These are phyloP conservation scores for Peltaster fructicola DNA, from an alignment of 2,329 filamentous ascomycete species.

Conservation along the genomic window DNA sequence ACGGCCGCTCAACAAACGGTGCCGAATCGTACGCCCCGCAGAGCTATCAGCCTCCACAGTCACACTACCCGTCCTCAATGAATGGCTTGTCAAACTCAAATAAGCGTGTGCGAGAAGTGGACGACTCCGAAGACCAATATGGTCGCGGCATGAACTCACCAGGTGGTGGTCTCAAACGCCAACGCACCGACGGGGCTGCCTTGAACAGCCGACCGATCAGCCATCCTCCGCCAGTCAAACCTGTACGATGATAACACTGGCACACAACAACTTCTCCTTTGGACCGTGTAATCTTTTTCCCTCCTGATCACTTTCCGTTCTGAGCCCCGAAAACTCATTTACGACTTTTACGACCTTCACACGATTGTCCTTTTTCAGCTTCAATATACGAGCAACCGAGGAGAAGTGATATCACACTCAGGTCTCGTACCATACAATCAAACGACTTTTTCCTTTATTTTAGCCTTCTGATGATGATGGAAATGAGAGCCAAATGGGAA, in stretches of 20 bases:
- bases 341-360: no score
- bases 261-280: no score
- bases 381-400: no score
- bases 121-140: conserved; percentile 47
- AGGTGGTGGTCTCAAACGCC: conserved; percentile 52
- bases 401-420: no score
- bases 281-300: no score
- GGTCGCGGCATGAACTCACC: conserved; percentile 44
- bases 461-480: no score
- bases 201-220: conserved; percentile 12
- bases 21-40: conserved; percentile 45
- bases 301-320: no score
- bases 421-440: no score
- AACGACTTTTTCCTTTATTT: no score
- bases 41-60: conserved; percentile 33
- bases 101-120: conserved; percentile 45
- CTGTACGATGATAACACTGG: conserved; percentile 4
- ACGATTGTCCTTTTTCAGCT: no score
- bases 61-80: conserved; percentile 42
- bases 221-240: conserved; percentile 17
- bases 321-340: no score
- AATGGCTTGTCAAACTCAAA: conserved; percentile 43
- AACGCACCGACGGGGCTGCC: conserved; percentile 42
- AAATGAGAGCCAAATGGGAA: no score
- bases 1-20: conserved; percentile 33